These are phyloP conservation scores for Lotus japonicus DNA, from an alignment of 306 rosid species.

Conservation along the genomic window DNA sequence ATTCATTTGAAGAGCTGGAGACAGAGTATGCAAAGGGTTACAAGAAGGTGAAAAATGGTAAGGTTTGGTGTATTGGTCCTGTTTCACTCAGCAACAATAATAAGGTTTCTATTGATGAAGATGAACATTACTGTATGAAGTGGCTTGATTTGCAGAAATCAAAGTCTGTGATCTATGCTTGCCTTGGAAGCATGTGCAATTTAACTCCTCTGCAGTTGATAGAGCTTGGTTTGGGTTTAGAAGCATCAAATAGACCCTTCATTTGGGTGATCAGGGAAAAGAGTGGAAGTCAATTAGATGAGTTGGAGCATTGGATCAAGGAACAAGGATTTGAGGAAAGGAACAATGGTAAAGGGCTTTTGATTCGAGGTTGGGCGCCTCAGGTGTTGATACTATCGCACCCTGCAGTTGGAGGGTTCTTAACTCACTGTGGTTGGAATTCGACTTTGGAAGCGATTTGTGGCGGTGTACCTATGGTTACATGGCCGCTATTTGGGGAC, in stretches of 20 bases:
- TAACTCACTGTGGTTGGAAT: conserved; percentile 63
- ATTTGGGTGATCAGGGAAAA: conserved; percentile 34
- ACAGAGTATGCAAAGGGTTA: conserved; percentile 19
- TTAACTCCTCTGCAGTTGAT: conserved; percentile 18
- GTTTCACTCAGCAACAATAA: conserved; percentile 45
- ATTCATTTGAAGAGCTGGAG: conserved; percentile 50
- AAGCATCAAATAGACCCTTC: conserved; percentile 35
- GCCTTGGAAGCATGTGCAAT: conserved; percentile 46
- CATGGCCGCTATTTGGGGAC: conserved; percentile 65
- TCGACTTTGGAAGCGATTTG: conserved; percentile 49
- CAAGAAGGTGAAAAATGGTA: conserved; percentile 8
- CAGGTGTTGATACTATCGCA: conserved; percentile 47
- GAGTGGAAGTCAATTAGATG: neutral
- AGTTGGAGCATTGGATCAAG: conserved; percentile 31
- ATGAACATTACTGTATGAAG: conserved; percentile 21
- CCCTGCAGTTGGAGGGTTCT: conserved; percentile 44
- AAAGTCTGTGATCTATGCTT: conserved; percentile 27
- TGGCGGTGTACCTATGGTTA: conserved; percentile 47
- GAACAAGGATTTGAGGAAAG: conserved; percentile 45
- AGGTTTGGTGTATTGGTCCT: conserved; percentile 45
- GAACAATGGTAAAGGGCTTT: conserved; percentile 18
- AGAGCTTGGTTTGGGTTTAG: conserved; percentile 50
- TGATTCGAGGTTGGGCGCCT: conserved; percentile 57
- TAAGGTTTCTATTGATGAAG: conserved; percentile 27
- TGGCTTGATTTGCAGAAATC: conserved; percentile 42